Percentiles rank a stretch among this genome's conserved stretches.
phyloP scores from a whole-genome alignment of 73 alveolate genomes.

The Blepharisma japonicum region DNA sequence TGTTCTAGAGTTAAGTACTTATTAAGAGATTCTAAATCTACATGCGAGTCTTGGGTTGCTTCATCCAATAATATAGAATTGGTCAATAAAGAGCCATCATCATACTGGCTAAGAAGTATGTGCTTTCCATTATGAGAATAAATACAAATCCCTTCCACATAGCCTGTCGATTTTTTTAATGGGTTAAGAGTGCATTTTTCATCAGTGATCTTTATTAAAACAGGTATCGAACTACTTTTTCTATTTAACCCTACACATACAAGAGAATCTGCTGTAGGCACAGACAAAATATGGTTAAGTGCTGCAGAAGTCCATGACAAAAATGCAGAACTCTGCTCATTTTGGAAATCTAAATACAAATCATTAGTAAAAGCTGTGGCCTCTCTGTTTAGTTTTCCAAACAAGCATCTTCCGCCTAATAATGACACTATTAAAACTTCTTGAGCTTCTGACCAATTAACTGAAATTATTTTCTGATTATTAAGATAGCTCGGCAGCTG shows the following conservation, averaged over 20 bases:
- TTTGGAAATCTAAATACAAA: no score
- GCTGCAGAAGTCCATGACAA: no score
- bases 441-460: conserved; percentile 3
- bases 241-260: conserved; percentile 13
- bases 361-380: no score
- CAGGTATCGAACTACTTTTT: background rate
- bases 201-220: background rate
- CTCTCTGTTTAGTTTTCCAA: no score
- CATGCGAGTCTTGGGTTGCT: background rate
- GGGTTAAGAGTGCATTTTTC: background rate
- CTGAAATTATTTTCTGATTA: background rate
- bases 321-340: no score
- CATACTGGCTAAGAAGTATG: background rate
- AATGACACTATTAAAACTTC: background rate
- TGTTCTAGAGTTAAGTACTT: background rate
- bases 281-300: no score
- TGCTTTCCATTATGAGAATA: background rate
- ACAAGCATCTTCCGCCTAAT: no score
- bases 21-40: conserved; percentile 15
- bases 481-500: conserved; percentile 12
- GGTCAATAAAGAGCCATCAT: conserved; percentile 7
- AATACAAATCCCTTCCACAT: conserved; percentile 15
- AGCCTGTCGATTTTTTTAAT: background rate
- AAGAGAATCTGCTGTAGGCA: background rate
- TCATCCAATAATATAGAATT: conserved; percentile 8